Percentiles rank a stretch among this genome's conserved stretches.
These are phyloP conservation scores for Blastobotrys indianensis DNA, from an alignment of 1,139 yeast genomes.

Conservation along the genomic window DNA sequence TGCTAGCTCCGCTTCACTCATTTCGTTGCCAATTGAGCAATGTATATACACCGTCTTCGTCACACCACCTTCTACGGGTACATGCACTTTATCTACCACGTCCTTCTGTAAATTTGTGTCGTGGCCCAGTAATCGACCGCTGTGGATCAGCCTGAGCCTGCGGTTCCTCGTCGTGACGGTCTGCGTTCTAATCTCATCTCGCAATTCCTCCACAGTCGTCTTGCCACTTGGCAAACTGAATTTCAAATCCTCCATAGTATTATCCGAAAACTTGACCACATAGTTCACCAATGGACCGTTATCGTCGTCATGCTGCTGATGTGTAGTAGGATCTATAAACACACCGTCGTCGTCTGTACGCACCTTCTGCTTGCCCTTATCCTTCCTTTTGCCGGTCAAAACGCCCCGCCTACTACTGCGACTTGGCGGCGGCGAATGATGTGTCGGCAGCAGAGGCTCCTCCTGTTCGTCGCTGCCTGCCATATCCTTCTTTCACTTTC, in stretches of 20 bases:
- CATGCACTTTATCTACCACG: constrained; percentile 27
- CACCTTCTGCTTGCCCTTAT: constrained; percentile 11
- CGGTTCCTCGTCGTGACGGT: constrained; percentile 38
- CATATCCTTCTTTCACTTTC: not conserved
- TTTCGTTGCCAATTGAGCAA: constrained; percentile 71
- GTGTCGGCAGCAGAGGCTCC: not conserved
- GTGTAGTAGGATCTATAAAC: not conserved
- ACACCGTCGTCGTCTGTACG: not conserved
- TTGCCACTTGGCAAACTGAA: constrained; percentile 23
- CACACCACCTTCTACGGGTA: constrained; percentile 8
- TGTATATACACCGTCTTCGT: constrained; percentile 51
- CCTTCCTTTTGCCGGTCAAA: not conserved
- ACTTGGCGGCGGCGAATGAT: not conserved
- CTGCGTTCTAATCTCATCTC: too few relatives aligned
- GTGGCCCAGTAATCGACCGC: constrained; percentile 65
- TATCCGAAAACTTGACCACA: constrained; percentile 49
- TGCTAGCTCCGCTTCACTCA: constrained; percentile 52
- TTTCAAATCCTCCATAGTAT: constrained; percentile 40
- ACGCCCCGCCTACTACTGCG: too few relatives aligned
- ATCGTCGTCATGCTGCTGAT: constrained; percentile 4
- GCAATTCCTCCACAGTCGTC: too few relatives aligned
- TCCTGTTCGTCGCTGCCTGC: not conserved
- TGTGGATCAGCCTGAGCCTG: constrained; percentile 64
- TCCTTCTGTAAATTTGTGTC: constrained; percentile 52
- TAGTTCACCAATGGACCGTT: constrained; percentile 26